Conservation (phyloP, 129 eudicot species). For the Ambrosia artemisiifolia region DNA sequence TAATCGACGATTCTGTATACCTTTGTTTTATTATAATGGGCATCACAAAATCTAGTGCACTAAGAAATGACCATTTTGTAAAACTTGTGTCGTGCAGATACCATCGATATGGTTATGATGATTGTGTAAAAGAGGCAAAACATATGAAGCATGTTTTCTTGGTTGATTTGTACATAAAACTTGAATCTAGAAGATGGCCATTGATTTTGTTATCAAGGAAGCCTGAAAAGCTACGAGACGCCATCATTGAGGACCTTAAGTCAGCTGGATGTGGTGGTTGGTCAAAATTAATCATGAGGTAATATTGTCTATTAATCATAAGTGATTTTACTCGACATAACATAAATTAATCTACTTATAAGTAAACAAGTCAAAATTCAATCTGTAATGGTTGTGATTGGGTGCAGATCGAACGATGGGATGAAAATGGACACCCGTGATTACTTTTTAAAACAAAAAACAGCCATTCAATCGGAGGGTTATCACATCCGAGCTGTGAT, state of each 20-base stretch:
- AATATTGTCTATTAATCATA: background rate
- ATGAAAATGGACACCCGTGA: constrained; percentile 36
- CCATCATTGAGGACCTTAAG: constrained; percentile 34
- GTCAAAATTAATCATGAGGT: constrained; percentile 64
- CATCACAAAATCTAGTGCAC: background rate
- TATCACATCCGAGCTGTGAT: constrained; percentile 41
- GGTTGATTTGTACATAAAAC: constrained; percentile 43
- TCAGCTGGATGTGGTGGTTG: constrained; percentile 56
- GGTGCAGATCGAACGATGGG: constrained; percentile 48
- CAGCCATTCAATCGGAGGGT: constrained; percentile 33
- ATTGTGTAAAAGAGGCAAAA: constrained; percentile 42
- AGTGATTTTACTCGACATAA: background rate
- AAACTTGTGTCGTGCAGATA: constrained; percentile 27
- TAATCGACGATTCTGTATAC: constrained; percentile 15
- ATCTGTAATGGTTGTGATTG: background rate
- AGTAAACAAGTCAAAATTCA: background rate
- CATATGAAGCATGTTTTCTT: constrained; percentile 39
- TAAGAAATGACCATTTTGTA: background rate
- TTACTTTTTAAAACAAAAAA: constrained; percentile 39
- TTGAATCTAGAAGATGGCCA: constrained; percentile 50
- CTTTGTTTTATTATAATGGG: background rate
- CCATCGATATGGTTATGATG: constrained; percentile 24
- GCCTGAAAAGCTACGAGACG: constrained; percentile 43
- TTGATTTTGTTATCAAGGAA: constrained; percentile 59
- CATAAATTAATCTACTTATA: background rate